Evolutionary conservation across 116 monocot species (phyloP).

Genomic region (Trichopus zeylanicus): DNA sequence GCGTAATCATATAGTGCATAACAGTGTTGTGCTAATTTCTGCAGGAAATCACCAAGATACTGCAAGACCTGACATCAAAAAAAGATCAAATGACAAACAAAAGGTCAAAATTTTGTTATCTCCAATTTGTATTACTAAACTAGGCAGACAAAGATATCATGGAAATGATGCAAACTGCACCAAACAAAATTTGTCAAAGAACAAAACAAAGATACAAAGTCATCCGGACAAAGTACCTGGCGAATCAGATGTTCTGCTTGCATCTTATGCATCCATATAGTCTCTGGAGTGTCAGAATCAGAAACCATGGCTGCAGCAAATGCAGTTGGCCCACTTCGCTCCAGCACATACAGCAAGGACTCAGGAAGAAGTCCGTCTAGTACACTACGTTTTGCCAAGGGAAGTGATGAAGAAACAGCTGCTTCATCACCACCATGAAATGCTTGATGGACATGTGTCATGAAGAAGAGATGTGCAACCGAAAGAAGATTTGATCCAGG

Average conservation of each 20-base stretch:
- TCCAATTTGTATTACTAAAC: not conserved
- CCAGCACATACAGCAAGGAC: slow-evolving; percentile 93
- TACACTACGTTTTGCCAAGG: slow-evolving; percentile 97
- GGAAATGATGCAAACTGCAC: not conserved
- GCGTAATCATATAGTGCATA: slow-evolving; percentile 99
- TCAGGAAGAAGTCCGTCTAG: slow-evolving; percentile 96
- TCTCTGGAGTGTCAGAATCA: slow-evolving; percentile 99
- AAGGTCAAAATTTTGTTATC: not conserved
- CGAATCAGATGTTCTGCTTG: slow-evolving; percentile 90
- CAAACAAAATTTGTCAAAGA: not conserved
- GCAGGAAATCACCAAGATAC: slow-evolving; percentile 99
- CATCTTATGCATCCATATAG: slow-evolving; percentile 99
- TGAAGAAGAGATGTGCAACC: slow-evolving; percentile 81
- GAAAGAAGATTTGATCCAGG: slow-evolving; percentile 97
- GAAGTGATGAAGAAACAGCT: slow-evolving; percentile 93
- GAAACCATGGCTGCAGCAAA: slow-evolving; percentile 99
- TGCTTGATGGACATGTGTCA: slow-evolving; percentile 93
- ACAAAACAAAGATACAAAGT: slow-evolving; percentile 1
- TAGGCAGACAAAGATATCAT: slow-evolving; percentile 1
- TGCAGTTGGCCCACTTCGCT: slow-evolving; percentile 85
- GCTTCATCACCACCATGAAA: slow-evolving; percentile 99
- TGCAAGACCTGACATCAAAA: slow-evolving; percentile 98
- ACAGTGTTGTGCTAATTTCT: slow-evolving; percentile 95
- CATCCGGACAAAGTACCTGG: slow-evolving; percentile 48
- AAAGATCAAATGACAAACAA: no score